Conservation (phyloP, 73 alveolate genomes). For the Loxodes magnus region DNA sequence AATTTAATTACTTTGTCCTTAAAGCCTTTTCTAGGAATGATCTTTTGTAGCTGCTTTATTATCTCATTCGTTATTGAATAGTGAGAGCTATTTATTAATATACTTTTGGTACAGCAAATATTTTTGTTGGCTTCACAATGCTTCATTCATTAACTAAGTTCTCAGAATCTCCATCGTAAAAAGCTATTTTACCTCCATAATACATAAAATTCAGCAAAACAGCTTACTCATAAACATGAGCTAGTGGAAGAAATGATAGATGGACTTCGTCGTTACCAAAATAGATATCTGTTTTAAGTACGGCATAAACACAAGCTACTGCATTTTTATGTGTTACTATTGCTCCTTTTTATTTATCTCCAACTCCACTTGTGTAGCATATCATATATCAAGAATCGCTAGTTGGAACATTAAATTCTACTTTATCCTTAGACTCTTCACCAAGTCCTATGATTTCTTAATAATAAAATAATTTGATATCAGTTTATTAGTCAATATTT, state of each 20-base stretch:
- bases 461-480: constrained; percentile 15
- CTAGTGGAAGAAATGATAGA: constrained; percentile 52
- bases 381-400: constrained; percentile 13
- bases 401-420: neutral
- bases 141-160: too few species aligned
- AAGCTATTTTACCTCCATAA: too few species aligned
- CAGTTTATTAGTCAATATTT: constrained; percentile 1
- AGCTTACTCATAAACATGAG: constrained; percentile 45
- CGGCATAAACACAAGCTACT: constrained; percentile 21
- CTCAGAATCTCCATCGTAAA: too few species aligned
- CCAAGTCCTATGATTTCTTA: constrained; percentile 19
- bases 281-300: constrained; percentile 6
- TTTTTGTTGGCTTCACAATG: too few species aligned
- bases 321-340: constrained; percentile 50
- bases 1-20: too few species aligned
- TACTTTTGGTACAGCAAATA: too few species aligned
- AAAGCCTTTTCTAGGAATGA: too few species aligned
- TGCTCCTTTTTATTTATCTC: constrained; percentile 73
- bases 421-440: constrained; percentile 9
- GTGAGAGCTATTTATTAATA: too few species aligned
- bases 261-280: constrained; percentile 34
- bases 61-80: too few species aligned
- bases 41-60: too few species aligned
- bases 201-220: constrained; percentile 4
- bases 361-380: constrained; percentile 70